Base-by-base conservation (phyloP, 306 rosid genomes). In the Trichosanthes truncata region DNA sequence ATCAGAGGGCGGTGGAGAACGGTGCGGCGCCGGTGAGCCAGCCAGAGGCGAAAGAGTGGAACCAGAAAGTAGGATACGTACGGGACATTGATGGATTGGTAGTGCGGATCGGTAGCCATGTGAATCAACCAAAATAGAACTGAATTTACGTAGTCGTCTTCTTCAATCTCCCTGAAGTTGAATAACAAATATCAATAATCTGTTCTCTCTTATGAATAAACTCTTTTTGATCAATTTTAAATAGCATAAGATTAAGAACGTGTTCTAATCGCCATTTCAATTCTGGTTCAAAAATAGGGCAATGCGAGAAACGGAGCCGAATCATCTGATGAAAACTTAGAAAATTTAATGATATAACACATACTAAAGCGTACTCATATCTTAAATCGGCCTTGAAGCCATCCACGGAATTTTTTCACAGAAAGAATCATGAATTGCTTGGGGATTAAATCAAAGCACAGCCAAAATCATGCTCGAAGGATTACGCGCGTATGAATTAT, bases 41-140 rank as follows among this genome's bases (percentile, higher is more conserved):
- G 84, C 98, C 97, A 3, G 93, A 89, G 80, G 23, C 45, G 10
- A 92, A 90, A 80, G 97, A 92, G 79, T 89, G 96, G 98, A 94
- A 91, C 0, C 98, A 92, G 86, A 95, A 84, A 83, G 97, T 92
- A 23, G 96, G 97, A 9, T 95, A 91, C 40, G 97, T 95, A 7
- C 87, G 90, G 57, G 98, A 92, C 73, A 82, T 84, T 9, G 94
- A 95, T 72, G 97, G 97, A 73, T 84, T 85, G 29, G 93, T 92
- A 23, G 88, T 91, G 36, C 89, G 97, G 84, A 84, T 95, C 83
- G 93, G 97, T 71, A 90, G 93, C 85, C 78, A 87, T 25, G 90
- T 94, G 40, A 85, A 83, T 15, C 87, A 87, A 60, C 83, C 85
- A 0, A 79, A 83, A 62, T 62, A 80, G 18, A 77, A 40, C 73